Evolutionary conservation across 345 rosid species (phyloP).

Genomic region (Limnanthes douglasii): DNA sequence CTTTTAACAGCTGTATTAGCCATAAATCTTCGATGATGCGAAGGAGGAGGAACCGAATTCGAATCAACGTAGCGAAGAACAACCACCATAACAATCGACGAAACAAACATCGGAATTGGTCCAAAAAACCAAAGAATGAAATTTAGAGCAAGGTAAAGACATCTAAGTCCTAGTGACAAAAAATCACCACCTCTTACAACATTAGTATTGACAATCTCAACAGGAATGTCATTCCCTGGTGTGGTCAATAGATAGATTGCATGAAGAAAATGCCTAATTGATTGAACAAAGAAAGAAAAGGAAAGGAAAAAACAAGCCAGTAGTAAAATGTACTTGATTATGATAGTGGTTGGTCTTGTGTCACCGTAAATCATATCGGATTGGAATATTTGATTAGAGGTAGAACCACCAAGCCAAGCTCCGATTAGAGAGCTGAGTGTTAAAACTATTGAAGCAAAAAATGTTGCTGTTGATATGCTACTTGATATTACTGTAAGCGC

Average conservation of each 20-base stretch:
- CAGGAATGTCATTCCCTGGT: constrained; percentile 20
- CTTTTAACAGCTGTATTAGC: constrained; percentile 11
- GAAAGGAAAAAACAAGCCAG: constrained; percentile 47
- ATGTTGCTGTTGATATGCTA: constrained; percentile 49
- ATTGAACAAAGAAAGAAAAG: constrained; percentile 58
- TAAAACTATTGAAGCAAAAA: constrained; percentile 38
- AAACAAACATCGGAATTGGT: constrained; percentile 61
- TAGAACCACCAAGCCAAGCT: constrained; percentile 57
- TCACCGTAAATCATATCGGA: constrained; percentile 44
- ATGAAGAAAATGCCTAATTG: constrained; percentile 45
- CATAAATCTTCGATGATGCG: constrained; percentile 22
- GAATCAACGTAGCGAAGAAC: constrained; percentile 34
- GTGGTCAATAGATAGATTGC: constrained; percentile 54
- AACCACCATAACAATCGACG: constrained; percentile 27
- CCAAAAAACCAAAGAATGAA: constrained; percentile 73
- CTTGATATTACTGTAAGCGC: constrained; percentile 36
- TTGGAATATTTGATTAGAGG: constrained; percentile 18
- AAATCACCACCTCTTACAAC: constrained; percentile 58
- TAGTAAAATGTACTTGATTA: constrained; percentile 52
- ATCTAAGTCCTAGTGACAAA: constrained; percentile 62
- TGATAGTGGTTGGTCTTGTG: constrained; percentile 29
- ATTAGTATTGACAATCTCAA: constrained; percentile 20
- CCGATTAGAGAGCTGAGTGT: constrained; percentile 69
- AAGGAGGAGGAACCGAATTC: constrained; percentile 30
- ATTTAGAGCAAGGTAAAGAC: constrained; percentile 49